These are phyloP conservation scores for Glycine soja DNA, from an alignment of 306 rosid genomes.

Conservation along the genomic window DNA sequence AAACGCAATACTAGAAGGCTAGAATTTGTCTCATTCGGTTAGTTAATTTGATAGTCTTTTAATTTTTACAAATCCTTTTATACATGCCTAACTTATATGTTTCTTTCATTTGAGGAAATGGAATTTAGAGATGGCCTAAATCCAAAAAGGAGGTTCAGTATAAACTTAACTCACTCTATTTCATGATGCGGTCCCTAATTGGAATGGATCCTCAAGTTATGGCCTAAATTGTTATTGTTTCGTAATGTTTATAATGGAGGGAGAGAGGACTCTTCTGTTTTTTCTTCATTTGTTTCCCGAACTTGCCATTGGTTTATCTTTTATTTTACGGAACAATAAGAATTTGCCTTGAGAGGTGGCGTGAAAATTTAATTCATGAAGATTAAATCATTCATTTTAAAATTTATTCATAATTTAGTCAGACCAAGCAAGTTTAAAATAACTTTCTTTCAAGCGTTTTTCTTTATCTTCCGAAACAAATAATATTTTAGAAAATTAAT, in stretches of 20 bases:
- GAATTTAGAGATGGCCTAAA: neutral
- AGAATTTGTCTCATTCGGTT: no score
- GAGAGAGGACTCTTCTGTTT: neutral
- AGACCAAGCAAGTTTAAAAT: neutral
- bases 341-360: neutral
- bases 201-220: neutral
- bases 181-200: neutral
- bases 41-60: no score
- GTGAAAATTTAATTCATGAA: neutral
- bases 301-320: no score
- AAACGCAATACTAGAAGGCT: neutral
- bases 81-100: neutral
- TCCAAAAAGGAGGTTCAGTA: neutral
- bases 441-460: neutral
- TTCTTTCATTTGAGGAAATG: conserved; percentile 23
- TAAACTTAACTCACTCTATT: conserved; percentile 3
- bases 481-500: neutral
- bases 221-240: neutral
- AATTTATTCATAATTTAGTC: no score
- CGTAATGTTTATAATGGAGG: neutral
- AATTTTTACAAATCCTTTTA: neutral
- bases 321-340: neutral
- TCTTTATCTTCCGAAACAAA: neutral
- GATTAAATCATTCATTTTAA: neutral
- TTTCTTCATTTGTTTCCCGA: neutral